Base-by-base conservation (phyloP, 164 flowering plant species). In the Malania oleifera region DNA sequence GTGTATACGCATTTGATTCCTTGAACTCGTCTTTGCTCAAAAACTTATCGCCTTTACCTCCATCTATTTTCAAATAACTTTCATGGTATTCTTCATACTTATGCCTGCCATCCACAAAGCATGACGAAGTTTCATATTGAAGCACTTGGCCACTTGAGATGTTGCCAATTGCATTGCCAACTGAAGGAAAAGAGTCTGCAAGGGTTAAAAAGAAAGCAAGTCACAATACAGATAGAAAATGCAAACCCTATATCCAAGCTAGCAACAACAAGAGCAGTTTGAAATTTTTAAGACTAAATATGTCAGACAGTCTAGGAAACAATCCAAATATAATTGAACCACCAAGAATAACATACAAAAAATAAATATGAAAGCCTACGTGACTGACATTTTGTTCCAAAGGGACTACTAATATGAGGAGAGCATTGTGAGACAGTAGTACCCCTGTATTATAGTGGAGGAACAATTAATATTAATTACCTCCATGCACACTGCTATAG, bases 401-500 rank as follows among this genome's bases (percentile, higher is more conserved):
- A 13, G 15, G 34, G 25, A 28, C 38, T 7, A 28, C 29, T 20
- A 28, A 2, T 28, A 17, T 28, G 22, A 8, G n/a, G 4, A 31
- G 5, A 15, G 6, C 20, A 3, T 8, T 7, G n/a, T n/a, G 10
- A 17, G 9, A 29, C 17, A 29, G 22, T 15, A n/a, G 12, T 7
- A 7, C 17, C 6, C 23, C 38, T 28, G 12, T n/a, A 28, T 22
- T 29, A 9, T 25, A 46, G 20, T 31, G 28, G 44, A 24, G 20
- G 25, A 26, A 23, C 50, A 26, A 48, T 27, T 11, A 28, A 52
- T 15, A n/a, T 15, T 41, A 38, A 17, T 66, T 86, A 89, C 97
- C 99, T 85, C 87, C 97, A 71, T 73, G 80, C 53, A 95, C 83
- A 69, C 99, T 95, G 47, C 69, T 70, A 71, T 80, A 91, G 44